phyloP scores from a whole-genome alignment of 2,329 filamentous ascomycete genomes.

The Fulvia fulva region DNA sequence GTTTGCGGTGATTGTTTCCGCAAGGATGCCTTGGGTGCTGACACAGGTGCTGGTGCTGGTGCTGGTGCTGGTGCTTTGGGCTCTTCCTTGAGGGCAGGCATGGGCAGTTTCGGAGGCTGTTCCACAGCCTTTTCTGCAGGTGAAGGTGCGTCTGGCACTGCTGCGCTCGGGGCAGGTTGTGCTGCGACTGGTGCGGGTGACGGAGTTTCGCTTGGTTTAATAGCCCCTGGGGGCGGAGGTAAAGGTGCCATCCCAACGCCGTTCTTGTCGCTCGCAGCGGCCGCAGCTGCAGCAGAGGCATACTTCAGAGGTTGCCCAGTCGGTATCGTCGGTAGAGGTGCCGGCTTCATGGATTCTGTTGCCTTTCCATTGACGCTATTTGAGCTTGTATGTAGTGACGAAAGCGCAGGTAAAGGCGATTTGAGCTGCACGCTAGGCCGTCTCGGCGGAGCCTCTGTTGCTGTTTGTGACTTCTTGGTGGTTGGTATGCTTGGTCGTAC shows the following conservation, averaged over 20 bases:
- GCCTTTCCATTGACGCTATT: conserved; percentile 58
- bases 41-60: conserved; percentile 15
- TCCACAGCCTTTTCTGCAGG: conserved; percentile 28
- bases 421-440: conserved; percentile 87
- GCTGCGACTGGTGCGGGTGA: conserved; percentile 48
- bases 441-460: conserved; percentile 57
- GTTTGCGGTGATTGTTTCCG: conserved; percentile 35
- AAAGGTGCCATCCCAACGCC: conserved; percentile 86
- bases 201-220: conserved; percentile 54
- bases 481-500: conserved; percentile 47
- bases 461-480: conserved; percentile 45
- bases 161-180: conserved; percentile 26
- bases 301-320: conserved; percentile 93
- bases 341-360: conserved; percentile 80
- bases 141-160: neutral
- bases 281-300: conserved; percentile 89
- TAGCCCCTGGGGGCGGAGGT: conserved; percentile 75
- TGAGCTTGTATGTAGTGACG: conserved; percentile 74
- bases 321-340: conserved; percentile 75
- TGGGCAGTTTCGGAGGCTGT: conserved; percentile 25
- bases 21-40: conserved; percentile 24
- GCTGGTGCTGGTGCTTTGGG: conserved; percentile 20
- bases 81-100: conserved; percentile 28
- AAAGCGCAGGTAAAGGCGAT: conserved; percentile 86
- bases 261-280: conserved; percentile 84